Conservation (phyloP, 1,139 yeast species). For the Williopsis jadinii region DNA sequence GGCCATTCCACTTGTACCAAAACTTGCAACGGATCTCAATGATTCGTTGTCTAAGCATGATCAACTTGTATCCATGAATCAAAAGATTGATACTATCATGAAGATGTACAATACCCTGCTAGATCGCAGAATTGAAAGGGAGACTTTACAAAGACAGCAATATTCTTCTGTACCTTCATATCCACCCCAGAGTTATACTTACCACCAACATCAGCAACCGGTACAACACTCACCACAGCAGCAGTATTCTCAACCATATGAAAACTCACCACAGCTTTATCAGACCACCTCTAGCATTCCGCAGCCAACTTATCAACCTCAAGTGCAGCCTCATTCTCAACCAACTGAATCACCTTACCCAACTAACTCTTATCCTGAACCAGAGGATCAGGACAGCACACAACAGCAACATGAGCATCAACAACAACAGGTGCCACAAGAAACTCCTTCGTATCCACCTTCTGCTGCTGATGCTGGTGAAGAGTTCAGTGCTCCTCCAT, state of each 20-base stretch:
- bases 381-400: background rate
- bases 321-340: constrained; percentile 5
- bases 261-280: constrained; percentile 3
- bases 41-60: constrained; percentile 65
- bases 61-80: constrained; percentile 66
- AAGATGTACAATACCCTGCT: constrained; percentile 72
- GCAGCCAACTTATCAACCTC: constrained; percentile 2
- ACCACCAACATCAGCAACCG: constrained; percentile 2
- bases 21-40: constrained; percentile 58
- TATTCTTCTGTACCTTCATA: constrained; percentile 3
- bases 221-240: constrained; percentile 1
- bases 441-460: constrained; percentile 3
- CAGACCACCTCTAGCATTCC: constrained; percentile 1
- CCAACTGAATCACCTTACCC: constrained; percentile 3
- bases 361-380: constrained; percentile 1
- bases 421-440: background rate
- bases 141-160: constrained; percentile 14
- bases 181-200: constrained; percentile 3
- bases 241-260: constrained; percentile 1
- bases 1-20: constrained; percentile 66
- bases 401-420: background rate
- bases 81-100: constrained; percentile 73
- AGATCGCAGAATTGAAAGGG: constrained; percentile 46
- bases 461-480: background rate
- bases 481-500: constrained; percentile 7